Conservation (phyloP, 2,329 filamentous ascomycete genomes). For the Magnaporthiopsis rhizophila region DNA sequence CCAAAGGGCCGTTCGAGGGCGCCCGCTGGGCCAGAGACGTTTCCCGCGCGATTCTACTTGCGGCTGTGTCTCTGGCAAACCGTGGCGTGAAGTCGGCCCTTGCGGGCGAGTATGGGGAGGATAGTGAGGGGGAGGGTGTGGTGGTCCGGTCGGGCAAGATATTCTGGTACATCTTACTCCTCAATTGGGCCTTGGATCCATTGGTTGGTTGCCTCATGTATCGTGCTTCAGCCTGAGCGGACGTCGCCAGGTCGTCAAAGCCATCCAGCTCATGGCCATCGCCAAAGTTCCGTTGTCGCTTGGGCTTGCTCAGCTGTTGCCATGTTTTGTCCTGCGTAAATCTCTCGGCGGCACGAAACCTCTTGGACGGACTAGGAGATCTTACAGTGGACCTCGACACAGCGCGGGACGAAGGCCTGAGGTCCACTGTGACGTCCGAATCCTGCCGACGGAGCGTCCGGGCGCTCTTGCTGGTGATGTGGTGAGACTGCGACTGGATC, state of each 20-base stretch:
- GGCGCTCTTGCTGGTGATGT: slow-evolving; percentile 62
- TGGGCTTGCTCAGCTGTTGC: slow-evolving; percentile 67
- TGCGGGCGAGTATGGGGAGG: slow-evolving; percentile 48
- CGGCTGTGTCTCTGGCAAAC: slow-evolving; percentile 58
- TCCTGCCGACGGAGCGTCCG: slow-evolving; percentile 73
- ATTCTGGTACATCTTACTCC: slow-evolving; percentile 50
- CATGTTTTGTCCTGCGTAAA: slow-evolving; percentile 38
- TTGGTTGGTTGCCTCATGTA: slow-evolving; percentile 74
- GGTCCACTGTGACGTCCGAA: slow-evolving; percentile 60
- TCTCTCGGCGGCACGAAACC: slow-evolving; percentile 32
- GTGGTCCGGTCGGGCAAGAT: slow-evolving; percentile 44
- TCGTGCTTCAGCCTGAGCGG: slow-evolving; percentile 68
- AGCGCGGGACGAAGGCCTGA: slow-evolving; percentile 48
- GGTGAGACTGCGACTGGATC: slow-evolving; percentile 61
- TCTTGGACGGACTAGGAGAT: slow-evolving; percentile 50
- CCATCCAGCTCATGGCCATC: slow-evolving; percentile 87
- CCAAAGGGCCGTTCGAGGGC: slow-evolving; percentile 44
- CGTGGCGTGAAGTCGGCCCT: slow-evolving; percentile 47
- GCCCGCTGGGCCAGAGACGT: slow-evolving; percentile 52
- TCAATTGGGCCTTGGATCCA: slow-evolving; percentile 55
- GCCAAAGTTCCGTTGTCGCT: slow-evolving; percentile 67
- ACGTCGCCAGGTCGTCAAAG: slow-evolving; percentile 93
- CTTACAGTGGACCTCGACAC: slow-evolving; percentile 51
- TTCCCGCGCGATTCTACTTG: slow-evolving; percentile 58
- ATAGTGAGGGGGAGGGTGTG: slow-evolving; percentile 40